Evolutionary conservation across 2,329 filamentous ascomycete species (phyloP).

Genomic region (Dendrostoma leiphaemia): DNA sequence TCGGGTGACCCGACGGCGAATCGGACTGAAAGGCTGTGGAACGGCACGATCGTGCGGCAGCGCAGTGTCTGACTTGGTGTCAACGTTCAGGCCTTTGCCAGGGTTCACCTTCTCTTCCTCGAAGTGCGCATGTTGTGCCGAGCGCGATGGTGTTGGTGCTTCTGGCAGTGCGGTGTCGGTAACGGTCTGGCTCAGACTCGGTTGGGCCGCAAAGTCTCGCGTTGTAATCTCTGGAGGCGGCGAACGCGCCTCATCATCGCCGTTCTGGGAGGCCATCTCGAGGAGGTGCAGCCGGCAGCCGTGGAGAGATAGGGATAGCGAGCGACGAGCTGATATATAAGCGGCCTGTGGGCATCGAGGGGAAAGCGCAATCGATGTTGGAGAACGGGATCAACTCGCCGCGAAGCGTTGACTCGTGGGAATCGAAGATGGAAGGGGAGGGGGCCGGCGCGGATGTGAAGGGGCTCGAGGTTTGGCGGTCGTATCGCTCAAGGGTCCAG

Average conservation of each 20-base stretch:
- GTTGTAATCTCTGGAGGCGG: constrained; percentile 1
- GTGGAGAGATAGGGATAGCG: not conserved
- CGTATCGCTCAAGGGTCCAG: not conserved
- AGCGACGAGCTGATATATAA: no score
- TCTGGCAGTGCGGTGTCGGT: constrained; percentile 8
- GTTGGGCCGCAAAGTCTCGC: constrained; percentile 14
- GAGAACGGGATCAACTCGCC: not conserved
- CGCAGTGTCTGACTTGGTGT: constrained; percentile 17
- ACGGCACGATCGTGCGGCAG: constrained; percentile 8
- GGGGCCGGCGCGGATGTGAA: not conserved
- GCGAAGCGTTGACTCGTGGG: not conserved
- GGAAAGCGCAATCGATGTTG: not conserved
- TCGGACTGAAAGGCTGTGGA: constrained; percentile 9
- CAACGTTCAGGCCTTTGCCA: constrained; percentile 8
- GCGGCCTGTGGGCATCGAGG: not conserved
- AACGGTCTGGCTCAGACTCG: constrained; percentile 11
- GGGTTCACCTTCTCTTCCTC: constrained; percentile 24
- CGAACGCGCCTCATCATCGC: not conserved
- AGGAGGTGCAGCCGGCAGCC: not conserved
- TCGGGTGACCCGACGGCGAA: constrained; percentile 45
- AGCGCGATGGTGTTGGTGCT: not conserved
- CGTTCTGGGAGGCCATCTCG: not conserved
- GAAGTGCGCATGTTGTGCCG: constrained; percentile 23
- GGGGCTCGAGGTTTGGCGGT: not conserved
- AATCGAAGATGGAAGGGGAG: no score